Percentiles rank a stretch among this genome's conserved stretches.
phyloP scores from a whole-genome alignment of 257 asterid species.

The Solanum chiquidenum region DNA sequence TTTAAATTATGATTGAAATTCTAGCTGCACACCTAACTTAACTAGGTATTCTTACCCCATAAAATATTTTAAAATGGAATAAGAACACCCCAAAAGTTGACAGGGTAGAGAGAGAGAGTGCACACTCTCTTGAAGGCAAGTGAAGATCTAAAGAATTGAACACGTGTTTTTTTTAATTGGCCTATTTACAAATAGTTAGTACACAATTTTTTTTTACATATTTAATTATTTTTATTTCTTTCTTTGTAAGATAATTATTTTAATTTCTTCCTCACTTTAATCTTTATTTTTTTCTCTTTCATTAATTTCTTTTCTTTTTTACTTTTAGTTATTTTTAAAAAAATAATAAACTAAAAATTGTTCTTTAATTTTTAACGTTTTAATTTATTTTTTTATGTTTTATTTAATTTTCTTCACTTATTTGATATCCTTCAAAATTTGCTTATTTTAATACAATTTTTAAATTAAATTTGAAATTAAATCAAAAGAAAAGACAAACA shows the following conservation, averaged over 20 bases:
- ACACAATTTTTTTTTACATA: neutral
- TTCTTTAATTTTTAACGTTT: neutral
- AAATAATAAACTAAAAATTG: neutral
- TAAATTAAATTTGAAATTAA: neutral
- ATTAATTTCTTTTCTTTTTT: neutral
- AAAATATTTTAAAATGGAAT: neutral
- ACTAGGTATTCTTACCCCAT: too few relatives aligned
- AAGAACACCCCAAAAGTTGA: too few relatives aligned
- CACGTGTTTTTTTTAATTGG: neutral
- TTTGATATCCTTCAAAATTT: too few relatives aligned
- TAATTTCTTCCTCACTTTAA: neutral
- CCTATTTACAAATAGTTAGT: neutral
- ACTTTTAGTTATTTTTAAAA: neutral
- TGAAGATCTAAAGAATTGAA: neutral
- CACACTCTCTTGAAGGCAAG: neutral
- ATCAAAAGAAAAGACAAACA: neutral
- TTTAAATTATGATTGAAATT: neutral
- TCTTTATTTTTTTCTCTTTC: too few relatives aligned
- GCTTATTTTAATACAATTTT: neutral
- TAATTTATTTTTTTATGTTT: too few relatives aligned
- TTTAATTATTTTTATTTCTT: too few relatives aligned
- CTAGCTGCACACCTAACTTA: neutral
- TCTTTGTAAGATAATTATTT: neutral
- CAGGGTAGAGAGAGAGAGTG: too few relatives aligned
- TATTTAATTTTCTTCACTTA: neutral